phyloP scores from a whole-genome alignment of 352 stramenopile genomes.

The Phytophthora agathidicida region DNA sequence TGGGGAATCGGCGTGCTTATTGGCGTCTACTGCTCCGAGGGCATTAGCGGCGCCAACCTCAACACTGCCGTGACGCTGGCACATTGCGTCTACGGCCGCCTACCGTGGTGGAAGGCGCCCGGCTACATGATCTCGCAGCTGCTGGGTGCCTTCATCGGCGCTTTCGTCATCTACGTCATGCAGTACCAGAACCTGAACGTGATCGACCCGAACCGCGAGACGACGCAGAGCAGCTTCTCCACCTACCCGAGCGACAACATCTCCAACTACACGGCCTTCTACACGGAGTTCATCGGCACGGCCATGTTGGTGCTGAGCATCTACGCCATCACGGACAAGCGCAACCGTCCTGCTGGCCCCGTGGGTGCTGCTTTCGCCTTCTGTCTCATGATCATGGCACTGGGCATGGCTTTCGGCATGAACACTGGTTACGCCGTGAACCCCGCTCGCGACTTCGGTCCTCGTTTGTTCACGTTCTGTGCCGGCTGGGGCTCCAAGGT shows the following conservation, averaged over 20 bases:
- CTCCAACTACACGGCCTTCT: conserved; percentile 54
- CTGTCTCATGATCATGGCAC: conserved; percentile 50
- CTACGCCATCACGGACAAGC: conserved; percentile 51
- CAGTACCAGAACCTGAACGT: conserved; percentile 54
- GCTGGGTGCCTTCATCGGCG: conserved; percentile 41
- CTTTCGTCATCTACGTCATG: conserved; percentile 46
- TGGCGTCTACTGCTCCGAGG: conserved; percentile 48
- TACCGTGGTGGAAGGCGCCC: conserved; percentile 55
- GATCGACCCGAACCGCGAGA: conserved; percentile 48
- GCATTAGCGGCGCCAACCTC: conserved; percentile 52
- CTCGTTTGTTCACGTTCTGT: conserved; percentile 38
- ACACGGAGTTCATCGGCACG: conserved; percentile 57
- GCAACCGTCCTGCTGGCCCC: conserved; percentile 43
- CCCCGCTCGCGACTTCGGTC: conserved; percentile 56
- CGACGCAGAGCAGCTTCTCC: conserved; percentile 39
- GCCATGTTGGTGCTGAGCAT: conserved; percentile 52
- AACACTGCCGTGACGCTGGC: conserved; percentile 58
- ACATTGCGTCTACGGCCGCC: conserved; percentile 37
- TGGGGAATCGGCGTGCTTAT: conserved; percentile 58
- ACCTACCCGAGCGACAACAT: conserved; percentile 50
- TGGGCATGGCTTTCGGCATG: conserved; percentile 63
- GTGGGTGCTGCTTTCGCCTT: conserved; percentile 35
- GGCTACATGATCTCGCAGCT: conserved; percentile 52
- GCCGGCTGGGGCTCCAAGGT: conserved; percentile 50
- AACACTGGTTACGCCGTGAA: conserved; percentile 61